phyloP scores from a whole-genome alignment of 768 basidiomycete genomes.

The Russula sp. region DNA sequence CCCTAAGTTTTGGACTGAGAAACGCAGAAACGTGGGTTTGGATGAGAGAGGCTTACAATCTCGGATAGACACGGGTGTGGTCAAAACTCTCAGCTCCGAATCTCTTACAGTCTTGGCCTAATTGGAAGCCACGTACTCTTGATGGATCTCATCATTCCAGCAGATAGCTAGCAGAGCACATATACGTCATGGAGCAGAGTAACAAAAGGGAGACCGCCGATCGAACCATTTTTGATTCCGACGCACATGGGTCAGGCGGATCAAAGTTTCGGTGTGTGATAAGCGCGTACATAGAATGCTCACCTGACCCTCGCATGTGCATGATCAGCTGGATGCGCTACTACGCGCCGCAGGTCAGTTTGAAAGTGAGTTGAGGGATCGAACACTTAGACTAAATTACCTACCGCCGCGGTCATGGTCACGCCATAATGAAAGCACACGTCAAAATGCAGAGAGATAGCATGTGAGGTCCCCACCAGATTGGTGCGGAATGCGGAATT shows the following conservation, averaged over 20 bases:
- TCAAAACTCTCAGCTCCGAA: too few species aligned
- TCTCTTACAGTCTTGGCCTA: too few species aligned
- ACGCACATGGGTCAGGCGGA: constrained; percentile 5
- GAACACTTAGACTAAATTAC: background rate
- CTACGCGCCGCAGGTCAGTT: background rate
- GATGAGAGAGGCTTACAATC: background rate
- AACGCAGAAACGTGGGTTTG: background rate
- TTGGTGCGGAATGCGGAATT: constrained; percentile 6
- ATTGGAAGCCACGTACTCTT: background rate
- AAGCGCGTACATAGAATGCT: background rate
- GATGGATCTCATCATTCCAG: background rate
- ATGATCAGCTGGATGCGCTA: background rate
- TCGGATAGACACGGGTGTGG: background rate
- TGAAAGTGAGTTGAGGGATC: background rate
- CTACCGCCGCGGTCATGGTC: background rate
- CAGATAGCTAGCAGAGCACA: background rate
- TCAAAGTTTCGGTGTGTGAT: constrained; percentile 1
- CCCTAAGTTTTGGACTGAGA: background rate
- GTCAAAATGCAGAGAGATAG: background rate
- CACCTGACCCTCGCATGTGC: constrained; percentile 12
- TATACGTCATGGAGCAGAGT: background rate
- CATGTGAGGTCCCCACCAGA: background rate
- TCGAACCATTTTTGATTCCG: constrained; percentile 2
- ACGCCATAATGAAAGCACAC: too few species aligned
- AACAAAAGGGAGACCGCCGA: background rate